Percentiles rank a stretch among this genome's conserved stretches.
These are phyloP conservation scores for Diospyros kaki DNA, from an alignment of 148 eudicot species.

Conservation along the genomic window DNA sequence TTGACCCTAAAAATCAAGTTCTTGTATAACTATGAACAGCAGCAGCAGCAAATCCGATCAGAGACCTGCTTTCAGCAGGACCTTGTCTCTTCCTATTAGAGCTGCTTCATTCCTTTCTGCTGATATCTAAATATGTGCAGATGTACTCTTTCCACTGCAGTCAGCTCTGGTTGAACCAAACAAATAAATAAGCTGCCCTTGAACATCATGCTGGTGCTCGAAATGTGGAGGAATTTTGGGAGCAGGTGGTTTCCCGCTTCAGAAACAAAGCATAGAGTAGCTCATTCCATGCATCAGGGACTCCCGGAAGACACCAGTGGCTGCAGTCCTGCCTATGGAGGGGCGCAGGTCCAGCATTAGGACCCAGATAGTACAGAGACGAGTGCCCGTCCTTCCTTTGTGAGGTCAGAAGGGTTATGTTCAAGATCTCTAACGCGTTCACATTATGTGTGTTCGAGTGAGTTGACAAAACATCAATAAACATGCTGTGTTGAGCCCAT, in stretches of 20 bases:
- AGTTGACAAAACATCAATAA: slow-evolving; percentile 35
- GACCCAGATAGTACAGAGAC: slow-evolving; percentile 75
- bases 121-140: too few relatives aligned
- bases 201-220: slow-evolving; percentile 1
- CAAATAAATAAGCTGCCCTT: slow-evolving; percentile 3
- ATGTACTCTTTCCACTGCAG: slow-evolving; percentile 4
- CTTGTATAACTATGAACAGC: not conserved
- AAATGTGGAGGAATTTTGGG: slow-evolving; percentile 19
- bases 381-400: slow-evolving; percentile 86
- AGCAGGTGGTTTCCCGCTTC: slow-evolving; percentile 25
- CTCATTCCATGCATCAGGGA: slow-evolving; percentile 93
- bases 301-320: slow-evolving; percentile 97
- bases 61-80: not conserved
- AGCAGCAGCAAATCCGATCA: slow-evolving; percentile 6
- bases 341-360: slow-evolving; percentile 49
- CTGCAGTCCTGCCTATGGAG: slow-evolving; percentile 82
- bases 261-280: slow-evolving; percentile 69
- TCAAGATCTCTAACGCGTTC: slow-evolving; percentile 36
- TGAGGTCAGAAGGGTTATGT: slow-evolving; percentile 66
- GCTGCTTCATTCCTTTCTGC: too few relatives aligned
- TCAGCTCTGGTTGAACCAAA: not conserved
- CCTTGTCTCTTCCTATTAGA: too few relatives aligned
- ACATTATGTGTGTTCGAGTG: slow-evolving; percentile 18
- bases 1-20: not conserved
- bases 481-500: slow-evolving; percentile 48